These are phyloP conservation scores for Claviceps africana DNA, from an alignment of 2,329 filamentous ascomycete species.

Conservation along the genomic window DNA sequence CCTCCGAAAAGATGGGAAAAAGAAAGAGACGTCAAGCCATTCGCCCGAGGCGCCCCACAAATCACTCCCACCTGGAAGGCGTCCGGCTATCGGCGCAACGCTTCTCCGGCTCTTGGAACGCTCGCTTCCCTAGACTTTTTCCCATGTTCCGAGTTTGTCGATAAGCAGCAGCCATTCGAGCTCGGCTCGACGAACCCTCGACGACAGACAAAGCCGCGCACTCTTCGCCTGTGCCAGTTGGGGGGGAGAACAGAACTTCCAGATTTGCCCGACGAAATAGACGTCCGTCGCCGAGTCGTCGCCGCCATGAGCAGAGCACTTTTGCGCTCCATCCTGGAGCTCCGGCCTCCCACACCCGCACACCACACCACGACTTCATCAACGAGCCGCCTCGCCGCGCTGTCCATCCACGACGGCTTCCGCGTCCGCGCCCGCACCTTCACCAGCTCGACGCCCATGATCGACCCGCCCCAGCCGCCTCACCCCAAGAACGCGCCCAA, in stretches of 20 bases:
- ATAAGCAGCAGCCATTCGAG: neutral
- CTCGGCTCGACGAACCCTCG: neutral
- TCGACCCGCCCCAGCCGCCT: slow-evolving; percentile 24
- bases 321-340: slow-evolving; percentile 49
- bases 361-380: slow-evolving; percentile 11
- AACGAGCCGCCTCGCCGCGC: slow-evolving; percentile 5
- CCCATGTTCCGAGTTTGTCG: neutral
- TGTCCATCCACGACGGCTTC: slow-evolving; percentile 11
- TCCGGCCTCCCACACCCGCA: slow-evolving; percentile 23
- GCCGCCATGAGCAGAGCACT: slow-evolving; percentile 42
- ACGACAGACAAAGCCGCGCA: neutral
- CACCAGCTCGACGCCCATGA: slow-evolving; percentile 35
- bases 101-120: slow-evolving; percentile 17
- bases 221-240: neutral
- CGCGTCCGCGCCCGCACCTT: slow-evolving; percentile 26
- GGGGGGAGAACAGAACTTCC: neutral
- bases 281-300: slow-evolving; percentile 9
- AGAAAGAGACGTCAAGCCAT: neutral
- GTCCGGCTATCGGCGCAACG: slow-evolving; percentile 19
- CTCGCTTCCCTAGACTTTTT: slow-evolving; percentile 8
- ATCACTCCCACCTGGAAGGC: neutral
- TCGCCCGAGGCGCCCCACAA: neutral
- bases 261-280: neutral
- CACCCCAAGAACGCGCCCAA: slow-evolving; percentile 25
- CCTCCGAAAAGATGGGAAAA: slow-evolving; percentile 4